Percentiles rank a stretch among this genome's conserved stretches.
Evolutionary conservation across 345 rosid genomes (phyloP).

Genomic region (Populus nigra): DNA sequence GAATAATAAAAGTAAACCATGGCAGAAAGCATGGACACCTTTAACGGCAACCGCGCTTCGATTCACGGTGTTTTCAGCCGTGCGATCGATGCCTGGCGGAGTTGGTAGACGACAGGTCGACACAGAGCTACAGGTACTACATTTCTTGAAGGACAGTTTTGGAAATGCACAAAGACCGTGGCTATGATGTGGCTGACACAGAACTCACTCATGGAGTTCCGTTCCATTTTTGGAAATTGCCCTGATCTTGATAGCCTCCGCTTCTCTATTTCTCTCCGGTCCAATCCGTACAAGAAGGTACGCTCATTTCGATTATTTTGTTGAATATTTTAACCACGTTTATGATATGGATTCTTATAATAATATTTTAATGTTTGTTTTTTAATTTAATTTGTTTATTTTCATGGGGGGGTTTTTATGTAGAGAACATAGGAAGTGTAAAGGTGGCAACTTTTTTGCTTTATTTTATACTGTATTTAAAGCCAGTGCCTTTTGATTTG

Average conservation of each 20-base stretch:
- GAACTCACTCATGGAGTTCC: constrained; percentile 33
- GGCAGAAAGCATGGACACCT: not conserved
- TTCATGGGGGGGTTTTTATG: no score
- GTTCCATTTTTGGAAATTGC: constrained; percentile 18
- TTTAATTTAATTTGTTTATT: no score
- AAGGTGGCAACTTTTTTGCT: no score
- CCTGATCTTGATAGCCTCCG: constrained; percentile 28
- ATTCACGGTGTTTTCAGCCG: not conserved
- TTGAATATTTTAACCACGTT: not conserved
- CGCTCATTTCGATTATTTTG: no score
- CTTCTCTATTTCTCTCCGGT: constrained; percentile 22
- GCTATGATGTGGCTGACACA: constrained; percentile 30
- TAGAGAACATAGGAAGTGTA: no score
- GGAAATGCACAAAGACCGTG: constrained; percentile 43
- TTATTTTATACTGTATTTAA: no score
- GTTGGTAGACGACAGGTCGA: not conserved
- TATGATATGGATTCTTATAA: not conserved
- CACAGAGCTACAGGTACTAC: constrained; percentile 31
- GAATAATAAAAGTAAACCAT: not conserved
- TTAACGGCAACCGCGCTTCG: not conserved
- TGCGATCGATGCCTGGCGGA: not conserved
- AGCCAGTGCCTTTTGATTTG: no score
- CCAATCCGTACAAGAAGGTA: constrained; percentile 25
- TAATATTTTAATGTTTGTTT: no score
- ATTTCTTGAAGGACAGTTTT: constrained; percentile 29